These are phyloP conservation scores for Theobroma grandiflorum DNA, from an alignment of 441 rosid species.

Conservation along the genomic window DNA sequence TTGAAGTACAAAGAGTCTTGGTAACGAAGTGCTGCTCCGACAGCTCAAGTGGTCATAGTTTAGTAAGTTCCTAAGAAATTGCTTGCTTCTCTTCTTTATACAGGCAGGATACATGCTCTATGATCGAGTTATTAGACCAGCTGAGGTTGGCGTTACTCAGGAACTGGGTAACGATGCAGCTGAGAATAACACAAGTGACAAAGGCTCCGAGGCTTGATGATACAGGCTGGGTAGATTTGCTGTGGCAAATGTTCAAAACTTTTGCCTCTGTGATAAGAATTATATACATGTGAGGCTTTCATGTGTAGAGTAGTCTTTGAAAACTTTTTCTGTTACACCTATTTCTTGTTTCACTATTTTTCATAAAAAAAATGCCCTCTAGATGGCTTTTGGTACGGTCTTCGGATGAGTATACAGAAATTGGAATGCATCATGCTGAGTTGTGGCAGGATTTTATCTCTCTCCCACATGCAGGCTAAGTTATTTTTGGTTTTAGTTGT, in stretches of 20 bases:
- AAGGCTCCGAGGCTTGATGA: constrained; percentile 48
- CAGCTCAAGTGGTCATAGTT: neutral
- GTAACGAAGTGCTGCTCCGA: neutral
- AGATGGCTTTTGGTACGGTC: constrained; percentile 7
- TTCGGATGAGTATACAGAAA: no score
- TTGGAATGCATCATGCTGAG: no score
- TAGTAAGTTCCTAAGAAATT: neutral
- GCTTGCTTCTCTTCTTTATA: constrained; percentile 8
- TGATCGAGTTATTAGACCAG: constrained; percentile 89
- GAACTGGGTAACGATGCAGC: constrained; percentile 49
- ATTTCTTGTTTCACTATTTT: neutral
- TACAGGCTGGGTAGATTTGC: neutral
- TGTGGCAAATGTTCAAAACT: neutral
- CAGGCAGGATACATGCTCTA: constrained; percentile 83
- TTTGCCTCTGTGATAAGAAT: constrained; percentile 15
- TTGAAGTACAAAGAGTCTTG: neutral
- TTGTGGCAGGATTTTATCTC: no score
- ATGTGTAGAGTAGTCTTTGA: constrained; percentile 3
- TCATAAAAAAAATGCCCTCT: constrained; percentile 7
- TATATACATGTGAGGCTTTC: constrained; percentile 19
- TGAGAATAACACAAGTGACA: constrained; percentile 31
- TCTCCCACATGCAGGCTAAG: no score
- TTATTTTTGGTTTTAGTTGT: no score
- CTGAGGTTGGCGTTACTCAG: constrained; percentile 87
- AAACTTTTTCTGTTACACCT: neutral